phyloP scores from a whole-genome alignment of 2,329 filamentous ascomycete species.

The Fusarium humuli region DNA sequence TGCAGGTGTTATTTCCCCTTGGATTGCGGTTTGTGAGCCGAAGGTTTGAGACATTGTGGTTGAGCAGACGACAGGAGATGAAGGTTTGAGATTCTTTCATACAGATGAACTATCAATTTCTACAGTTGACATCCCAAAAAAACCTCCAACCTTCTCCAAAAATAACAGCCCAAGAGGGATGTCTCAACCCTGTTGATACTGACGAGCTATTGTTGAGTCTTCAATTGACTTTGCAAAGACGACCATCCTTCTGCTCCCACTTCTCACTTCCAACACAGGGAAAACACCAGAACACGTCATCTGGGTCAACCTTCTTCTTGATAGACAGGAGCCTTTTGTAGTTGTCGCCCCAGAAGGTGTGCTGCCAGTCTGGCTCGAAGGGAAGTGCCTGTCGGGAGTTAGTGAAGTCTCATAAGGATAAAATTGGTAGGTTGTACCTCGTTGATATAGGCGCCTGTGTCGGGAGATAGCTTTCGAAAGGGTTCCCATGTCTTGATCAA shows the following conservation, averaged over 20 bases:
- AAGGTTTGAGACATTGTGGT: too few species aligned
- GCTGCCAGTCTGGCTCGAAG: conserved; percentile 54
- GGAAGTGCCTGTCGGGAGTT: conserved; percentile 47
- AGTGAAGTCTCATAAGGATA: neutral
- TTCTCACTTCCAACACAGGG: conserved; percentile 61
- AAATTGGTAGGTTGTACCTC: conserved; percentile 50
- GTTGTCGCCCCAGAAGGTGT: conserved; percentile 59
- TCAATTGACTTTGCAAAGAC: conserved; percentile 40
- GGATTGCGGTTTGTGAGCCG: conserved; percentile 38
- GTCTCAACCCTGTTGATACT: too few species aligned
- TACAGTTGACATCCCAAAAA: too few species aligned
- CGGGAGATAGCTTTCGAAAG: conserved; percentile 55
- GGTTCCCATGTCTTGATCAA: conserved; percentile 50
- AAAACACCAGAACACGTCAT: conserved; percentile 61
- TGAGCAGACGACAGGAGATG: too few species aligned
- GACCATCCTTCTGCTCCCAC: conserved; percentile 50
- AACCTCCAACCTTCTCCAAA: too few species aligned
- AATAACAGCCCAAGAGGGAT: too few species aligned
- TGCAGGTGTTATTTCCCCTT: conserved; percentile 42
- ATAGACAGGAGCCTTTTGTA: conserved; percentile 58
- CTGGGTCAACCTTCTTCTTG: conserved; percentile 60
- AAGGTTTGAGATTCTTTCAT: too few species aligned
- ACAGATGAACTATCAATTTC: too few species aligned
- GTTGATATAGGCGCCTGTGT: conserved; percentile 59
- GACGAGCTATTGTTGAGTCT: too few species aligned